Evolutionary conservation across 805 yeast species (phyloP).

Genomic region (Teunomyces atbi): DNA sequence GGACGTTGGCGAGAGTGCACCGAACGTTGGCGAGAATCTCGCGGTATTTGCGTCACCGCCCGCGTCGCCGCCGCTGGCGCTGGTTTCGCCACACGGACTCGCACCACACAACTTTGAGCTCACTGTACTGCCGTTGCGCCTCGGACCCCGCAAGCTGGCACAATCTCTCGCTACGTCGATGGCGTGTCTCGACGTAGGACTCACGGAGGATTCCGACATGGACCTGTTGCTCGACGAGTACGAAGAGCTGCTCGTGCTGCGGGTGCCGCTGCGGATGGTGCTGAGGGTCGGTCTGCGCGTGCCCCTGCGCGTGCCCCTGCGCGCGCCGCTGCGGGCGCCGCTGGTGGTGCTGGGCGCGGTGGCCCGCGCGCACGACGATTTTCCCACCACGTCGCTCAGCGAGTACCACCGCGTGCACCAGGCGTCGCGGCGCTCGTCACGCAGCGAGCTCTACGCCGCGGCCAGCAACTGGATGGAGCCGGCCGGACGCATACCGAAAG

Average conservation of each 20-base stretch:
- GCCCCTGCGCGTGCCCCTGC: constrained; percentile 4
- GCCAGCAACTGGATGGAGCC: constrained; percentile 58
- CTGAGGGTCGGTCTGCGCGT: constrained; percentile 25
- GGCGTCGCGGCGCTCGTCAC: constrained; percentile 35
- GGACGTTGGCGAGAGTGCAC: not conserved
- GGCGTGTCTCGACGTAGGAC: constrained; percentile 25
- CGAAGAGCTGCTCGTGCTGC: constrained; percentile 27
- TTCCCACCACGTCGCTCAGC: constrained; percentile 36
- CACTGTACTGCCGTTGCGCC: not conserved
- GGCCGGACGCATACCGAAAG: constrained; percentile 14
- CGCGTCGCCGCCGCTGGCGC: constrained; percentile 45
- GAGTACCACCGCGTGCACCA: constrained; percentile 29
- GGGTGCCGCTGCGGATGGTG: not conserved
- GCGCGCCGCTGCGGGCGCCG: not conserved
- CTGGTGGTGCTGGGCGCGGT: constrained; percentile 2
- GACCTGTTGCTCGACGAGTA: constrained; percentile 44
- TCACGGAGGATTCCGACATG: constrained; percentile 21
- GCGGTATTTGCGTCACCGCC: constrained; percentile 16
- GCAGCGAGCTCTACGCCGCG: constrained; percentile 39
- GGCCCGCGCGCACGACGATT: constrained; percentile 14
- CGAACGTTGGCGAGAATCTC: not conserved
- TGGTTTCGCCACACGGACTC: constrained; percentile 32
- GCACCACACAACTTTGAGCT: not conserved
- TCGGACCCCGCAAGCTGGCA: too few species aligned
- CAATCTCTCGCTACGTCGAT: constrained; percentile 27